Percentiles rank a stretch among this genome's conserved stretches.
Conservation (phyloP, 306 rosid genomes). For the Glycine soja region DNA sequence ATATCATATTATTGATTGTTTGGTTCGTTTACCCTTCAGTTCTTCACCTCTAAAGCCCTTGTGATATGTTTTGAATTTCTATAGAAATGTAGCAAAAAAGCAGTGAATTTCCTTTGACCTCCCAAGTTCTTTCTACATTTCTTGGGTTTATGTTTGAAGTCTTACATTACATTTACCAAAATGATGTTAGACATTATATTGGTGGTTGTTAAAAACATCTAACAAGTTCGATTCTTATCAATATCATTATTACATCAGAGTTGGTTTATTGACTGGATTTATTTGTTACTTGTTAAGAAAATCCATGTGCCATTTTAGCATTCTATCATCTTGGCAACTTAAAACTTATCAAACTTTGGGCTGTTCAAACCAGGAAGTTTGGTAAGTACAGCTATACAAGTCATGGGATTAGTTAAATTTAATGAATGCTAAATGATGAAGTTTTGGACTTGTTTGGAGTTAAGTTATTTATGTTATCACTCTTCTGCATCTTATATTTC, state of each 20-base stretch:
- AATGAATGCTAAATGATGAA: conserved; percentile 18
- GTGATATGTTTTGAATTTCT: background rate
- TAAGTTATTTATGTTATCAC: background rate
- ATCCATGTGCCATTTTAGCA: background rate
- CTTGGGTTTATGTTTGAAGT: too few species aligned
- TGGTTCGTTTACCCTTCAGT: background rate
- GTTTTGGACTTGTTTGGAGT: conserved; percentile 20
- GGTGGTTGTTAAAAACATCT: background rate
- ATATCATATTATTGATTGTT: background rate
- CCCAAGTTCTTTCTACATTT: background rate
- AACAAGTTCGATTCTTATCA: background rate
- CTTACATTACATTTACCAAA: background rate
- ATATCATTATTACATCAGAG: background rate
- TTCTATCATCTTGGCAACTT: conserved; percentile 16
- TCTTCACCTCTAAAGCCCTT: background rate
- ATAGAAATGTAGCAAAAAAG: background rate
- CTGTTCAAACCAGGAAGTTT: background rate
- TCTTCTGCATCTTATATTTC: too few species aligned
- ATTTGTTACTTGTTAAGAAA: background rate
- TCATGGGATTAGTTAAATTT: background rate
- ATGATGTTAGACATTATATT: too few species aligned
- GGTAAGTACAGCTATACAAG: too few species aligned
- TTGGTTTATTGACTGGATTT: background rate
- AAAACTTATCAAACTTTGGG: background rate
- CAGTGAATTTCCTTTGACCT: background rate